These are phyloP conservation scores for Nannochloris sp. DNA, from an alignment of 139 green algal species.

Conservation along the genomic window DNA sequence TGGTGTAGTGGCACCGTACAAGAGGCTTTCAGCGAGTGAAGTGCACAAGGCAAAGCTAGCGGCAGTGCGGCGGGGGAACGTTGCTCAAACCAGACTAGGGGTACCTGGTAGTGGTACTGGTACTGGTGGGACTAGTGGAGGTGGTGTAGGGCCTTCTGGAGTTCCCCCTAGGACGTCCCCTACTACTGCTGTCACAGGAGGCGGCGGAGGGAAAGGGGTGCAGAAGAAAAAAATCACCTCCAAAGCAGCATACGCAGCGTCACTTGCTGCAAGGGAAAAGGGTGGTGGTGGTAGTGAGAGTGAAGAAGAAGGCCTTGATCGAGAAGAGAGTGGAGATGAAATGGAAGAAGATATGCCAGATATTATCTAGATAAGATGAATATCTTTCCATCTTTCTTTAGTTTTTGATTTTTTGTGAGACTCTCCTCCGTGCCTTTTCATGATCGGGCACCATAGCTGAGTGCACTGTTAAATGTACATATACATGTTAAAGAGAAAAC, in stretches of 20 bases:
- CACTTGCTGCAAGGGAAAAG: not conserved
- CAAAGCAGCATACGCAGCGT: constrained; percentile 1
- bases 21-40: constrained; percentile 21
- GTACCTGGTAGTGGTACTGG: not conserved
- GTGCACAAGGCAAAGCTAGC: constrained; percentile 30
- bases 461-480: too few relatives aligned
- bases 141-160: not conserved
- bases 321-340: not conserved
- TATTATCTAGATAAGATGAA: too few relatives aligned
- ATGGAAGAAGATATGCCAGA: not conserved
- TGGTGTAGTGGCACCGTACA: constrained; percentile 30
- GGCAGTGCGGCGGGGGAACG: constrained; percentile 27
- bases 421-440: too few relatives aligned
- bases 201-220: not conserved
- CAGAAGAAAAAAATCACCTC: not conserved
- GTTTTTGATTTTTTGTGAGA: too few relatives aligned
- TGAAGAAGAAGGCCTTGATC: constrained; percentile 4
- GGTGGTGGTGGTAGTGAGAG: not conserved
- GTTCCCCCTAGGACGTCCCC: not conserved
- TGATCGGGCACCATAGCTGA: too few relatives aligned
- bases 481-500: constrained; percentile 15
- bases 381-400: too few relatives aligned
- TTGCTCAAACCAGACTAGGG: not conserved
- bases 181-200: not conserved
- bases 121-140: not conserved